A percentile compares a stretch with the other conserved stretches of the same genome.
Conservation (phyloP, 139 green algal species). For the Chlorella sp. region DNA sequence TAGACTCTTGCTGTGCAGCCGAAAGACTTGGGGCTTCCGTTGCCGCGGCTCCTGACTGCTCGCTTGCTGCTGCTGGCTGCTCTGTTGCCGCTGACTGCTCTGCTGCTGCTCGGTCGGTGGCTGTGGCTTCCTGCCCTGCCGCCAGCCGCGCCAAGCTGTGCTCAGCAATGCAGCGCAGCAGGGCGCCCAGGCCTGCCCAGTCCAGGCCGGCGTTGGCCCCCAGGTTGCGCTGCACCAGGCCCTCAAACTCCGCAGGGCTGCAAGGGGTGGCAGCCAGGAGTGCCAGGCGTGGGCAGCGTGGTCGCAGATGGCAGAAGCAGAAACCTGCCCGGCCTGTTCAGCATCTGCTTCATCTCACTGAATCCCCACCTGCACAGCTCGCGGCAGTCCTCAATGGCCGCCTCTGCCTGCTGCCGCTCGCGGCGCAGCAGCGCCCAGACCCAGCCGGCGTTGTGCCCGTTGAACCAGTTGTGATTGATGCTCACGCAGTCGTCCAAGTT, state of each 20-base stretch:
- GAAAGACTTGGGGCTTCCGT: neutral
- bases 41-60: neutral
- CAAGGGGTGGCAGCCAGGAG: neutral
- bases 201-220: slow-evolving; percentile 66
- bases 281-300: neutral
- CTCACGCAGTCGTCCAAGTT: slow-evolving; percentile 83
- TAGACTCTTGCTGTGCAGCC: neutral
- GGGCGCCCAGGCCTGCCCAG: slow-evolving; percentile 44
- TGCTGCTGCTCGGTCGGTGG: neutral
- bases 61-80: neutral
- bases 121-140: neutral
- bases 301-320: too few species aligned
- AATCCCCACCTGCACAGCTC: slow-evolving; percentile 9
- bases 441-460: slow-evolving; percentile 73
- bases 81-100: neutral
- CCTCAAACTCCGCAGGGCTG: slow-evolving; percentile 72
- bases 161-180: slow-evolving; percentile 42
- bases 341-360: too few species aligned
- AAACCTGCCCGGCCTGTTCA: too few species aligned
- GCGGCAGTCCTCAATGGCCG: slow-evolving; percentile 76
- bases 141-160: neutral
- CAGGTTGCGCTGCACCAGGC: slow-evolving; percentile 74
- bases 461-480: slow-evolving; percentile 93
- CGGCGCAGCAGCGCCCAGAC: slow-evolving; percentile 56
- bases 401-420: slow-evolving; percentile 57